Conservation (phyloP, 371 early-diverging fungal species). For the Batkoa obscura region DNA sequence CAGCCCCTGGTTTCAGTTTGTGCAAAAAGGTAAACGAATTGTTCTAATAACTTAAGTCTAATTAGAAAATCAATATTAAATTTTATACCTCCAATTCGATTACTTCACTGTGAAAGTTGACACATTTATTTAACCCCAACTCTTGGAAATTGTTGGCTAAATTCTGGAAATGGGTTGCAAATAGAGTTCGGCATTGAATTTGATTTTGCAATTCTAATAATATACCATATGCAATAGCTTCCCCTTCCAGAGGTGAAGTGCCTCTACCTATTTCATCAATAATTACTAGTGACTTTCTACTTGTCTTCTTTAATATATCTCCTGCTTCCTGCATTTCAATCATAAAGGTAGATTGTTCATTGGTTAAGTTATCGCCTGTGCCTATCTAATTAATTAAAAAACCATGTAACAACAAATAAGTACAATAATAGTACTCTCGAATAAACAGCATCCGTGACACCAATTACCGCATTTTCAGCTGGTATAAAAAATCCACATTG, state of each 20-base stretch:
- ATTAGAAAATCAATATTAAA: not conserved
- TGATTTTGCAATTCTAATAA: constrained; percentile 47
- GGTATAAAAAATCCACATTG: constrained; percentile 92
- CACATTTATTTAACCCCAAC: constrained; percentile 10
- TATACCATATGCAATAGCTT: constrained; percentile 78
- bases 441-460: constrained; percentile 77
- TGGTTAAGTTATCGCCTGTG: constrained; percentile 42
- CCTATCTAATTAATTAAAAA: constrained; percentile 22
- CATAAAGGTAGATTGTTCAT: constrained; percentile 93
- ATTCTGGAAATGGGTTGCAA: constrained; percentile 96
- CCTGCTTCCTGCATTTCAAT: constrained; percentile 96
- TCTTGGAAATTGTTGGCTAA: constrained; percentile 17
- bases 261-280: constrained; percentile 99
- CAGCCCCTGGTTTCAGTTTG: constrained; percentile 34
- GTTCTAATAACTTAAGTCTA: constrained; percentile 11
- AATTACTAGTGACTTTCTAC: constrained; percentile 62
- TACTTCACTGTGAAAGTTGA: constrained; percentile 25
- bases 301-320: constrained; percentile 64
- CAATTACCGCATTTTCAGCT: constrained; percentile 56
- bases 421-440: constrained; percentile 35
- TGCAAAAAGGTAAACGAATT: constrained; percentile 30
- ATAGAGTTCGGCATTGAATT: constrained; percentile 30
- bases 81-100: constrained; percentile 12
- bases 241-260: constrained; percentile 83
- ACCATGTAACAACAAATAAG: not conserved